Evolutionary conservation across 257 asterid species (phyloP).

Genomic region (Solanum bulbocastanum): DNA sequence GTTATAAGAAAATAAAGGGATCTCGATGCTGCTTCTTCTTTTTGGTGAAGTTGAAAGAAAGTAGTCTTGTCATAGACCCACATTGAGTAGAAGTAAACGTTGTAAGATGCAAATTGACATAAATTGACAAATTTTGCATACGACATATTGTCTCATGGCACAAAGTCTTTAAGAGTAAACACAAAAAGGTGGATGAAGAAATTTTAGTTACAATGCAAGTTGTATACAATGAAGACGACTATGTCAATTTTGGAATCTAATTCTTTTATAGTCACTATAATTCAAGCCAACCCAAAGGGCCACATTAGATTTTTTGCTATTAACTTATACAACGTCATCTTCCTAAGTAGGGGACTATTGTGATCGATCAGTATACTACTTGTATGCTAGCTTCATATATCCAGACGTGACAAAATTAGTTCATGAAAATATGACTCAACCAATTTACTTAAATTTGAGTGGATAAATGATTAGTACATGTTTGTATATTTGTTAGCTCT

Average conservation of each 20-base stretch:
- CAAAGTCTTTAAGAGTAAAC: not conserved
- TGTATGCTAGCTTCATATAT: not conserved
- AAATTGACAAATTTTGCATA: not conserved
- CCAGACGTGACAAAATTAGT: not conserved
- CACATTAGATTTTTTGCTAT: not conserved
- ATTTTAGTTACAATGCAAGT: not conserved
- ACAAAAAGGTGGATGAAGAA: not conserved
- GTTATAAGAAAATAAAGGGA: not conserved
- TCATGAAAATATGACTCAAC: not conserved
- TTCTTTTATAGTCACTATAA: not conserved
- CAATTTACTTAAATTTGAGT: not conserved
- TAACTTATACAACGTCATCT: not conserved
- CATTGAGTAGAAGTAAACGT: not conserved
- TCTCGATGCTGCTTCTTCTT: not conserved
- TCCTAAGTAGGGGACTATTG: not conserved
- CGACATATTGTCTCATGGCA: not conserved
- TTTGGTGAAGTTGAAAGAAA: not conserved
- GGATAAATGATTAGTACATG: not conserved
- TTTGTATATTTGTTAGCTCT: not conserved
- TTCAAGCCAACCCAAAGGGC: not conserved
- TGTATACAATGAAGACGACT: not conserved
- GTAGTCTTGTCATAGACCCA: not conserved
- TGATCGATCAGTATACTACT: not conserved
- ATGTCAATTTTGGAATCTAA: not conserved
- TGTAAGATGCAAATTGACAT: not conserved